phyloP scores from a whole-genome alignment of 2,329 filamentous ascomycete genomes.

The Trichophyton mentagrophytes region DNA sequence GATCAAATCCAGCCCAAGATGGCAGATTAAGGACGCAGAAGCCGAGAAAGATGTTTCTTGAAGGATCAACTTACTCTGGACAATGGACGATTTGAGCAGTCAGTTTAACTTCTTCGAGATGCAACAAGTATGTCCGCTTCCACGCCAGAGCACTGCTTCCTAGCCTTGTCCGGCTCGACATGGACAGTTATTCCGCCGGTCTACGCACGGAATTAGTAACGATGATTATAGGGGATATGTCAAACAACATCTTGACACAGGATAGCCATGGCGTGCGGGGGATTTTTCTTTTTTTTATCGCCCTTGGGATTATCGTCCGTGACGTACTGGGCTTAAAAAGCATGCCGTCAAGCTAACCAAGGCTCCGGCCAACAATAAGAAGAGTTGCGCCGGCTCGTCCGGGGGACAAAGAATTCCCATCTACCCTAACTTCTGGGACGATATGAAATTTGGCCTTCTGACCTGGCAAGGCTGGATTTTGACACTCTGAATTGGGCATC shows the following conservation, averaged over 20 bases:
- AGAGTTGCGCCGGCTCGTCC: background rate
- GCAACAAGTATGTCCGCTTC: background rate
- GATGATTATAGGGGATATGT: background rate
- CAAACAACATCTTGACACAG: background rate
- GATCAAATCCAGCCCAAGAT: background rate
- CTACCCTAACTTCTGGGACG: background rate
- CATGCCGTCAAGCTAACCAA: background rate
- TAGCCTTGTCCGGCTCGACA: background rate
- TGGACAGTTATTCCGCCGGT: background rate
- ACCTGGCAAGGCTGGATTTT: background rate
- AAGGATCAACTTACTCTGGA: background rate
- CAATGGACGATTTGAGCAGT: no score
- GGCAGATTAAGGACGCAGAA: background rate
- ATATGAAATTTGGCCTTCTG: background rate
- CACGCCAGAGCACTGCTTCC: background rate
- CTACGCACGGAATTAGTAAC: background rate
- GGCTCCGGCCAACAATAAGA: background rate
- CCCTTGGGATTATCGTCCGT: background rate
- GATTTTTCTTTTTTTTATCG: background rate
- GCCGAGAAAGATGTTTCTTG: background rate
- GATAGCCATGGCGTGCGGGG: background rate
- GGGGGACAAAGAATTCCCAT: slow-evolving; percentile 1
- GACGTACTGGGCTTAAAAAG: background rate
- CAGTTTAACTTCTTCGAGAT: background rate
- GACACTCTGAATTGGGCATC: background rate